Conservation (phyloP, 2,329 filamentous ascomycete genomes). For the Alternaria infectoria region DNA sequence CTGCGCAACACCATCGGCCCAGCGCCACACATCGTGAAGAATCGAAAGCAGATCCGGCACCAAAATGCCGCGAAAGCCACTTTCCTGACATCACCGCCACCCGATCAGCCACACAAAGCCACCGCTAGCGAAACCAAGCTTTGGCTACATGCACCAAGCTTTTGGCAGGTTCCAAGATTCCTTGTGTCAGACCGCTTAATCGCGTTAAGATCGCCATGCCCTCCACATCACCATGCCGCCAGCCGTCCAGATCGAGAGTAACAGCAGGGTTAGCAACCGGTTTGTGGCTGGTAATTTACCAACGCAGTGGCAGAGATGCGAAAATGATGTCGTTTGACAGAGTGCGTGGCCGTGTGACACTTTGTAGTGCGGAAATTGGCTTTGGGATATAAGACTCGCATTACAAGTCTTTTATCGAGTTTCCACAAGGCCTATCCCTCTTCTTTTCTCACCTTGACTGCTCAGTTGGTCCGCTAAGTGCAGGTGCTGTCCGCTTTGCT, state of each 20-base stretch:
- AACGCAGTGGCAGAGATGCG: conserved; percentile 16
- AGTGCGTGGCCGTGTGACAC: neutral
- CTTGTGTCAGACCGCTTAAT: conserved; percentile 13
- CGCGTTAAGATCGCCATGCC: conserved; percentile 10
- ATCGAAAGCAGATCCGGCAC: conserved; percentile 1
- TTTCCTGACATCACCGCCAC: conserved; percentile 19
- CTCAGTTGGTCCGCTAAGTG: neutral
- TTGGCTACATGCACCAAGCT: conserved; percentile 23
- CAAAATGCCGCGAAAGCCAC: conserved; percentile 5
- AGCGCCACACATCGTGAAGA: conserved; percentile 4
- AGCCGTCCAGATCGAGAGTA: neutral
- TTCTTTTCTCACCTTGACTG: neutral
- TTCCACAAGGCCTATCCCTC: neutral
- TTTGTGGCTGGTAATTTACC: conserved; percentile 35
- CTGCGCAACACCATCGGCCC: neutral
- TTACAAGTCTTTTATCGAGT: neutral
- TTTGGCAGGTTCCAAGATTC: conserved; percentile 27
- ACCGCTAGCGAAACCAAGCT: conserved; percentile 29
- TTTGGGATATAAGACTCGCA: conserved; percentile 3
- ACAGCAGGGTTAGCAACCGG: conserved; percentile 32
- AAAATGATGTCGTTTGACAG: conserved; percentile 22
- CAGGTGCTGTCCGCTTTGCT: neutral
- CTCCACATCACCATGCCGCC: conserved; percentile 10
- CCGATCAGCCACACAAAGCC: conserved; percentile 20
- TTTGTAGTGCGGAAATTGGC: neutral